Conservation (phyloP, 257 asterid species). For the Solanum virginianum region DNA sequence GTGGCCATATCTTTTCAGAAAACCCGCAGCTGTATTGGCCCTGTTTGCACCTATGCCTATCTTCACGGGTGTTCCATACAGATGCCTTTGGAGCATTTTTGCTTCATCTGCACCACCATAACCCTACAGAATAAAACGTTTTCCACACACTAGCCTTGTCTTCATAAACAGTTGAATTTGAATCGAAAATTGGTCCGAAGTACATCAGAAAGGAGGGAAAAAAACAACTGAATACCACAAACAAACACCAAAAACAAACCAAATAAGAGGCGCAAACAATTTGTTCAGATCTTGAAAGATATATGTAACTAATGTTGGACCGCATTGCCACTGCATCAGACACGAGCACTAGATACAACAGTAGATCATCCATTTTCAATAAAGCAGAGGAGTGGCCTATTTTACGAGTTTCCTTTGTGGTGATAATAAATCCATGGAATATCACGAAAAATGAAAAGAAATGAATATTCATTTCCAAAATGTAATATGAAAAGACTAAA, state of each 20-base stretch:
- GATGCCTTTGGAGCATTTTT: constrained; percentile 78
- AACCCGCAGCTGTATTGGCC: constrained; percentile 42
- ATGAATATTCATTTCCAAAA: background rate
- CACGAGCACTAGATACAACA: background rate
- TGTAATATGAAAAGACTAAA: background rate
- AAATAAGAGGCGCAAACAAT: background rate
- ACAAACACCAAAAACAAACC: background rate
- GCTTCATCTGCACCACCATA: constrained; percentile 96
- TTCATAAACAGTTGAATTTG: background rate
- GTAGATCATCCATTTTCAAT: background rate
- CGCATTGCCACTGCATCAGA: background rate
- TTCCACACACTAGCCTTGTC: background rate
- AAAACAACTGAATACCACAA: background rate
- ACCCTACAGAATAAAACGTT: constrained; percentile 28
- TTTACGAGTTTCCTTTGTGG: background rate
- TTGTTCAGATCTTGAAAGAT: background rate
- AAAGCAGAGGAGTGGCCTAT: no score
- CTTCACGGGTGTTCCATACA: constrained; percentile 39
- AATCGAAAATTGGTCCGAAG: background rate
- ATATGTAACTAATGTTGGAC: background rate
- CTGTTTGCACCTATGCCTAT: constrained; percentile 83
- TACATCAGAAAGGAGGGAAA: background rate
- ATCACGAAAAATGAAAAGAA: background rate
- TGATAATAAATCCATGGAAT: background rate
- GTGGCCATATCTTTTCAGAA: constrained; percentile 41